Evolutionary conservation across 768 basidiomycete genomes (phyloP), one percentile per base, ranked within the genome.

Genomic region (Boletus pseudo-olivaceus): DNA sequence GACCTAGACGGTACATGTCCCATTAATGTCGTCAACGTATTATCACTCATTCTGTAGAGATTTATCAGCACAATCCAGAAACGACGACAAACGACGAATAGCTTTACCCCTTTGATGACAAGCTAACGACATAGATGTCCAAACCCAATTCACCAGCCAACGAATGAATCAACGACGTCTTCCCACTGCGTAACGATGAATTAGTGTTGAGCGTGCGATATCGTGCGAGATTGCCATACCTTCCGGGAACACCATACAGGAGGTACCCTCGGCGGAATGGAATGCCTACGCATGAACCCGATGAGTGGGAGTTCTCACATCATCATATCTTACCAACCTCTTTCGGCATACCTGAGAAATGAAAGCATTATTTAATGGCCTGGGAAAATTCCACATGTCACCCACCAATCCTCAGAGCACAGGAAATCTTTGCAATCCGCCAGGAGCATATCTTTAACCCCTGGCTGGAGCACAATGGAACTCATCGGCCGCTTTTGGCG

Each of bases 401-500:
- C 87, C 62, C 67, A 90, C 90, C 90, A 91, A 56, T 91, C 88
- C 64, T 93, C 90, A 17, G 90, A 91, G 47, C 79, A 78, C 64
- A 92, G 70, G 72, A 92, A 92, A 66, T 91, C 90, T 63, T 81
- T 89, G 76, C 90, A 92, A 69, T 94, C 91, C 10, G 85, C 82
- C 23, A 93, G 74, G 54, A 93, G 82, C 90, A 93, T 93, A 67
- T 93, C 92, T 64, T 92, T 92, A 9, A 93, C 89, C 40, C 88
- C 90, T 5, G 90, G 89, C 62, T 93, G 90, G 11, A 93, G 78
- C 14, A 93, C 90, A 56, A 94, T 93, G n/a, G 90, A 93, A 63
- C 87, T 89, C 86, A 94, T 87, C 0, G 92, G 91, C 32, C 91
- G 81, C 71, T 94, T 94, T 63, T 92, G 88, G 46, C 90, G 80